Conservation (phyloP, 2,329 filamentous ascomycete genomes). For the Albifimbria verrucaria region DNA sequence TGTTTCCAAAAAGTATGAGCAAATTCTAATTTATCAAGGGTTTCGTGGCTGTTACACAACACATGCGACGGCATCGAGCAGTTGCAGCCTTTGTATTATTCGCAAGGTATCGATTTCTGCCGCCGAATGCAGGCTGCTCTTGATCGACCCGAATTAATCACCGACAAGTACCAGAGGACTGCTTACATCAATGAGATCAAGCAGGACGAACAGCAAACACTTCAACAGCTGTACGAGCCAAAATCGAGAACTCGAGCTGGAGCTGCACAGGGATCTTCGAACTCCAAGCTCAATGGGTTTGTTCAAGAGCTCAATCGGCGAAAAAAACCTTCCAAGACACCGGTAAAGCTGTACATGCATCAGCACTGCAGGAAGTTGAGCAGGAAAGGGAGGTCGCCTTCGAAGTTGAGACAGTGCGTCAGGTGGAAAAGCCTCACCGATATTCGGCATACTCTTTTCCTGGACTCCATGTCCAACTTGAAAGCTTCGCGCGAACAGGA, state of each 20-base stretch:
- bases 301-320: slow-evolving; percentile 16
- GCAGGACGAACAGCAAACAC: slow-evolving; percentile 52
- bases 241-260: slow-evolving; percentile 12
- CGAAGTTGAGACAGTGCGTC: slow-evolving; percentile 53
- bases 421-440: slow-evolving; percentile 46
- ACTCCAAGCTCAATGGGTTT: slow-evolving; percentile 12
- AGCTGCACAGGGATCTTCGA: slow-evolving; percentile 9
- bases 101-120: slow-evolving; percentile 60
- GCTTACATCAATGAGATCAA: slow-evolving; percentile 27
- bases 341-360: slow-evolving; percentile 35
- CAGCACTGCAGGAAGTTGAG: slow-evolving; percentile 57
- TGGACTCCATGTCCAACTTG: slow-evolving; percentile 45
- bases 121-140: slow-evolving; percentile 47
- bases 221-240: slow-evolving; percentile 56
- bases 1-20: neutral
- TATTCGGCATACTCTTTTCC: slow-evolving; percentile 39
- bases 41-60: slow-evolving; percentile 58
- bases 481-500: slow-evolving; percentile 45
- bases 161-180: slow-evolving; percentile 31
- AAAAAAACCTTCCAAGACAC: slow-evolving; percentile 19
- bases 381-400: slow-evolving; percentile 56
- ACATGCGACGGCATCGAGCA: slow-evolving; percentile 59
- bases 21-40: slow-evolving; percentile 10
- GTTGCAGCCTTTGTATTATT: slow-evolving; percentile 53
- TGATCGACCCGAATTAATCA: slow-evolving; percentile 40